Conservation (phyloP, 768 basidiomycete genomes). For the Lactarius akahatsu region DNA sequence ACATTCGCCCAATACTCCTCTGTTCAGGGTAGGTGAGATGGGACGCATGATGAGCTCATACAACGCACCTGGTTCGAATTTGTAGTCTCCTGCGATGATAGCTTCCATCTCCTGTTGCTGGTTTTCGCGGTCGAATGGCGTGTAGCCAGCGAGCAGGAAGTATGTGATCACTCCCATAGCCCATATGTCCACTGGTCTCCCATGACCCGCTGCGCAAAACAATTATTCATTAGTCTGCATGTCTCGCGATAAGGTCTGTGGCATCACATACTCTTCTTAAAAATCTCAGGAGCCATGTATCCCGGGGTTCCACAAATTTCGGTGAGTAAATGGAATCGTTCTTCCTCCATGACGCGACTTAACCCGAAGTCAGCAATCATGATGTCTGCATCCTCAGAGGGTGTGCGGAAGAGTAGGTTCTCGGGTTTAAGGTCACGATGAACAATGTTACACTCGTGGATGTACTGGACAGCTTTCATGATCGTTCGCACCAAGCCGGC, state of each 20-base stretch:
- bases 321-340: conserved; percentile 82
- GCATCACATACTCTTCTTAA: conserved; percentile 73
- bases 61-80: conserved; percentile 68
- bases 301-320: conserved; percentile 97
- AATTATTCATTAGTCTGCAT: conserved; percentile 10
- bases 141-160: conserved; percentile 92
- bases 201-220: conserved; percentile 67
- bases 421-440: conserved; percentile 98
- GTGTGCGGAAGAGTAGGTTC: conserved; percentile 91
- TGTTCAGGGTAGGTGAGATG: conserved; percentile 33
- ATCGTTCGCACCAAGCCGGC: conserved; percentile 86
- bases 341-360: conserved; percentile 86
- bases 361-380: conserved; percentile 98
- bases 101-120: conserved; percentile 92
- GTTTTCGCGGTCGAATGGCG: conserved; percentile 93
- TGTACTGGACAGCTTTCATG: conserved; percentile 83
- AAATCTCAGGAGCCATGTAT: conserved; percentile 97
- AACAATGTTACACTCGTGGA: conserved; percentile 90
- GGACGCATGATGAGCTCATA: neutral
- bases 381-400: conserved; percentile 87
- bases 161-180: conserved; percentile 99
- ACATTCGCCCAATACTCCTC: conserved; percentile 87
- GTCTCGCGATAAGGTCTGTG: neutral
- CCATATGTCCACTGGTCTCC: conserved; percentile 95
- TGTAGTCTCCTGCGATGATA: conserved; percentile 90